phyloP scores from a whole-genome alignment of 345 rosid genomes.

The Euphorbia lathyris region DNA sequence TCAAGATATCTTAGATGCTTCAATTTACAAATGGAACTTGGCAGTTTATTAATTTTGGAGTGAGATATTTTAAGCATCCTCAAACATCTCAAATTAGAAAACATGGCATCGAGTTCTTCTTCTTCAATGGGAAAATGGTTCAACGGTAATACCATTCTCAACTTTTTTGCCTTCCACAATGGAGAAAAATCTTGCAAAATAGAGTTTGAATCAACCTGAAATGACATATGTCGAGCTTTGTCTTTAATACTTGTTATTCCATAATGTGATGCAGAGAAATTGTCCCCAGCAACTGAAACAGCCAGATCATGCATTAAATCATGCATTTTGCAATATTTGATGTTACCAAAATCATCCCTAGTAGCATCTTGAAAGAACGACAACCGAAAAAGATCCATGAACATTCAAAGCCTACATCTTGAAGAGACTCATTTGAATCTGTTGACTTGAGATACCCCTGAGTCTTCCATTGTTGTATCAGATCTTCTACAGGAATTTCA shows the following conservation, averaged over 20 bases:
- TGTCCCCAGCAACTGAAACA: too few relatives aligned
- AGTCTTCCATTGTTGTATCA: constrained; percentile 28
- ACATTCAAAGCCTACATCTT: constrained; percentile 11
- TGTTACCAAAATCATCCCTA: constrained; percentile 2
- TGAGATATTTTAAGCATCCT: background rate
- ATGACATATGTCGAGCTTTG: too few relatives aligned
- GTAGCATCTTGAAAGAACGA: constrained; percentile 7
- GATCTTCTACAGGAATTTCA: constrained; percentile 6
- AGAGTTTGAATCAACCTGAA: too few relatives aligned
- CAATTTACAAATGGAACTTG: constrained; percentile 12
- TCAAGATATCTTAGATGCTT: constrained; percentile 23
- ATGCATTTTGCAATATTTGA: constrained; percentile 2
- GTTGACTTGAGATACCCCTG: constrained; percentile 16
- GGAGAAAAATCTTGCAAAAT: background rate
- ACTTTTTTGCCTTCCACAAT: background rate
- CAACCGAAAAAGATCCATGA: constrained; percentile 5
- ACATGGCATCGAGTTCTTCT: background rate
- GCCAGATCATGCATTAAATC: constrained; percentile 9
- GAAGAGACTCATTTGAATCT: background rate
- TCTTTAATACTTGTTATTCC: too few relatives aligned
- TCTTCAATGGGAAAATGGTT: too few relatives aligned
- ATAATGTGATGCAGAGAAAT: too few relatives aligned
- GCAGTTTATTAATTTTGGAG: background rate
- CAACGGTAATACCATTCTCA: background rate
- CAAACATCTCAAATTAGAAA: background rate